phyloP scores from a whole-genome alignment of 768 basidiomycete genomes.

The Lentinula edodes region DNA sequence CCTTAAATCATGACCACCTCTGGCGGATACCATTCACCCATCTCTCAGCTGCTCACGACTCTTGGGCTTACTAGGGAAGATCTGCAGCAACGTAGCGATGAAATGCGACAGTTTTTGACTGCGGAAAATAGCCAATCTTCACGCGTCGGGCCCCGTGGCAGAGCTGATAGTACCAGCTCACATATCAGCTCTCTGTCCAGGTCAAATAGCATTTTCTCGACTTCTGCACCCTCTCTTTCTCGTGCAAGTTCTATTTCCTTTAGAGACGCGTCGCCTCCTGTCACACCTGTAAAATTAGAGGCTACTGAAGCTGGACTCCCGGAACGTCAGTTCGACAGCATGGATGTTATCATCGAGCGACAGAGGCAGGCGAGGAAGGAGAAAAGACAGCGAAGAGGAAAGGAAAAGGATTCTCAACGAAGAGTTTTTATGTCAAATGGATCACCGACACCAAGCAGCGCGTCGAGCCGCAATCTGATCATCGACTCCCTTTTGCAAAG shows the following conservation, averaged over 20 bases:
- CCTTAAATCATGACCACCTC: conserved; percentile 26
- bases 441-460: conserved; percentile 46
- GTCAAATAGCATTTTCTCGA: conserved; percentile 25
- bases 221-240: conserved; percentile 39
- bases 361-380: conserved; percentile 55
- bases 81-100: conserved; percentile 61
- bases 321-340: conserved; percentile 59
- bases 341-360: conserved; percentile 74
- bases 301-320: conserved; percentile 44
- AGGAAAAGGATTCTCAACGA: conserved; percentile 40
- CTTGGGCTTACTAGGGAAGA: conserved; percentile 78
- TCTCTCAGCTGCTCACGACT: conserved; percentile 63
- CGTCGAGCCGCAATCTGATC: conserved; percentile 39
- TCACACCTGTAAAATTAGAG: conserved; percentile 62
- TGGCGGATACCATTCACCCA: conserved; percentile 53
- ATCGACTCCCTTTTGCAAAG: conserved; percentile 45
- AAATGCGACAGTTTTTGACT: conserved; percentile 77
- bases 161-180: conserved; percentile 26
- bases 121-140: conserved; percentile 41
- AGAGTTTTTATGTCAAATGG: conserved; percentile 26
- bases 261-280: conserved; percentile 49
- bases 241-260: conserved; percentile 44
- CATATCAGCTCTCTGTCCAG: conserved; percentile 30
- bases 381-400: conserved; percentile 40
- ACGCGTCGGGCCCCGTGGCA: conserved; percentile 36